phyloP scores from a whole-genome alignment of 2,329 filamentous ascomycete genomes.

The Verticillium dahliae region DNA sequence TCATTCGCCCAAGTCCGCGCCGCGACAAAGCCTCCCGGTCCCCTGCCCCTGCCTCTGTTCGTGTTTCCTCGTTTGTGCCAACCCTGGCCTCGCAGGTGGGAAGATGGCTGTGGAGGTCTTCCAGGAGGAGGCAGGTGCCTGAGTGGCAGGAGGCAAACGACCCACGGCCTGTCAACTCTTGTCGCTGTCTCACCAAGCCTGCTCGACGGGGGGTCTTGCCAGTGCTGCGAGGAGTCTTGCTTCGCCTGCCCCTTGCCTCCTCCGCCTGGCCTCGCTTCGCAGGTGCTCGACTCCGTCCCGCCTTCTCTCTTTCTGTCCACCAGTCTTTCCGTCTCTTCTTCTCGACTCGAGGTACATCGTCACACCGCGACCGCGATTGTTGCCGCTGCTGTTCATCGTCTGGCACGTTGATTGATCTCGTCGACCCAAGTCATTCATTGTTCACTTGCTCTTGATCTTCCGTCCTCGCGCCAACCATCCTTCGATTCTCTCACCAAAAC shows the following conservation, averaged over 20 bases:
- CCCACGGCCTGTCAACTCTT: background rate
- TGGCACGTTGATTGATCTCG: slow-evolving; percentile 13
- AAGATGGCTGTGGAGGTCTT: background rate
- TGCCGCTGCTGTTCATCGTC: slow-evolving; percentile 12
- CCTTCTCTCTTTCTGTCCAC: background rate
- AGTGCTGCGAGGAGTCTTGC: background rate
- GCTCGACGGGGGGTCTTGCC: background rate
- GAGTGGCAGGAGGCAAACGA: background rate
- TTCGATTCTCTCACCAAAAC: slow-evolving; percentile 10
- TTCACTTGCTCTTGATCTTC: background rate
- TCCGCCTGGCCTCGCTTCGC: background rate
- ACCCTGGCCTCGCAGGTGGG: background rate
- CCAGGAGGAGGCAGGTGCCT: background rate
- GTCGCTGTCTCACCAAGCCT: background rate
- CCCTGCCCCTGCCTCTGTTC: background rate
- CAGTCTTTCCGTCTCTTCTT: background rate
- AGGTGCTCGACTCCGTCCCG: background rate
- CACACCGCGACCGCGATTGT: slow-evolving; percentile 1
- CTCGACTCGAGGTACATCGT: background rate
- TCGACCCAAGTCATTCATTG: slow-evolving; percentile 9
- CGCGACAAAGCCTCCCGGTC: background rate
- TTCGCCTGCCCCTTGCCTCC: background rate
- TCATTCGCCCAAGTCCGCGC: background rate
- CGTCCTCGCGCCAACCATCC: background rate
- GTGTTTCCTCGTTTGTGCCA: background rate